Base-by-base conservation (phyloP, 176 grass and related monocot genomes). In the Musa schizocarpa region DNA sequence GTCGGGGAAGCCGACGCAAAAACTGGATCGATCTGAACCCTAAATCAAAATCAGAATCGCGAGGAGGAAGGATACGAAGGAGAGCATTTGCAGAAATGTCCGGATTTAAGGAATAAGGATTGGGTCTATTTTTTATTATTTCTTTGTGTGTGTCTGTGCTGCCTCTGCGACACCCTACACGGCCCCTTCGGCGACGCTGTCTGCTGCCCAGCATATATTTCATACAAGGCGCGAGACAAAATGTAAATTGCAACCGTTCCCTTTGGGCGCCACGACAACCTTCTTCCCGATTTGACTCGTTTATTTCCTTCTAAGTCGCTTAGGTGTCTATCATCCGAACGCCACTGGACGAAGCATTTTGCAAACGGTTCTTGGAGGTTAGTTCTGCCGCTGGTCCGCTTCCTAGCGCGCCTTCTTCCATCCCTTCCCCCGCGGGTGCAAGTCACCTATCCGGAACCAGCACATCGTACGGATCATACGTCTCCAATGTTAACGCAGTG, bases 91-190 rank as follows among this genome's bases (percentile, higher is more conserved):
- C 34, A 34, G 65, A 68, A 61, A n/a, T n/a, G 57, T 61, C 13
- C 57, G 57, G 57, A 4, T 61, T 61, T 68, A 34, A 25, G 20
- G 24, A 34, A 10, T 13, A 26, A 34, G 34, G 13, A 34, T 61
- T n/a, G 27, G 24, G 27, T 68, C 8, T 43, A 43, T 34, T 25
- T 66, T 68, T 68, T 34, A 68, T 68, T 14, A 68, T 13, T 26
- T 24, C 63, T 23, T 29, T 27, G 7, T 16, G 24, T 68, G 24
- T 68, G 24, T 43, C 8, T 16, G 23, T 16, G 13, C 27, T 68
- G 65, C 65, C 27, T 68, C 65, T 34, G 65, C 65, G 26, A 68
- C 27, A 68, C 65, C 65, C 65, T 68, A 68, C 65, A 68, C 26
- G 65, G 65, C 27, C 65, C 65, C 65, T 34, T 1, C 27, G 9